Base-by-base conservation (phyloP, 2,329 filamentous ascomycete genomes). In the Penicillium sp. region DNA sequence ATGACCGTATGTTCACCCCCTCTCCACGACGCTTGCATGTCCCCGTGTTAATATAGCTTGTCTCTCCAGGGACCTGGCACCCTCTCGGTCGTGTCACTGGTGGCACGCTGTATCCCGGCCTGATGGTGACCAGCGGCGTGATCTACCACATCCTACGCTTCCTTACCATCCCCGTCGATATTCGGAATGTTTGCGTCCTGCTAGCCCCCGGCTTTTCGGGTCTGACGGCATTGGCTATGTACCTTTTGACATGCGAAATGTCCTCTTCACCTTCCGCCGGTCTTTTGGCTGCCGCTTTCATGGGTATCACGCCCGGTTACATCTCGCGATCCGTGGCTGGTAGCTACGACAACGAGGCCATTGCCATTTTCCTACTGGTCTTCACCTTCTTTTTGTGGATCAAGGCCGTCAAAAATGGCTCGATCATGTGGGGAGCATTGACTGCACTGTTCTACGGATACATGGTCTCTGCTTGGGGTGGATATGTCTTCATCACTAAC, bases 301-400 rank as follows among this genome's bases (percentile, higher is more conserved):
- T 98, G 89, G 93, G 93, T 51, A 98, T 98, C 65, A 81, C 89
- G 11, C 93, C 93, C 16, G 93, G 93, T 56, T 98, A 98, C 70
- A 98, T 98, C 69, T 97, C 91, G 57, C 82, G 93, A 70, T 97
- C 91, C 46, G 93, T 98, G 52, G 93, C 93, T 52, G 93, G 93
- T 66, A 96, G 90, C 70, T 98, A 98, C 75, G 93, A 98, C 72
- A 97, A 98, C 76, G 93, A 98, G 75, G 93, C 93, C 58, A 98
- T 98, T 75, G 90, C 93, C 64, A 98, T 98, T 68, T 98, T 98
- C 78, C 77, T 98, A 60, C 81, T 98, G 26, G 93, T 98, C 56
- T 96, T 95, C 70, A 98, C 93, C 67, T 98, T 98, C 74, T 98
- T 84, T 74, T 81, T 98, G 43, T 98, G 93, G 93, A 95, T 98